Evolutionary conservation across 192 early-diverging fungal genomes (phyloP).

Genomic region (Coemansia sp.): DNA sequence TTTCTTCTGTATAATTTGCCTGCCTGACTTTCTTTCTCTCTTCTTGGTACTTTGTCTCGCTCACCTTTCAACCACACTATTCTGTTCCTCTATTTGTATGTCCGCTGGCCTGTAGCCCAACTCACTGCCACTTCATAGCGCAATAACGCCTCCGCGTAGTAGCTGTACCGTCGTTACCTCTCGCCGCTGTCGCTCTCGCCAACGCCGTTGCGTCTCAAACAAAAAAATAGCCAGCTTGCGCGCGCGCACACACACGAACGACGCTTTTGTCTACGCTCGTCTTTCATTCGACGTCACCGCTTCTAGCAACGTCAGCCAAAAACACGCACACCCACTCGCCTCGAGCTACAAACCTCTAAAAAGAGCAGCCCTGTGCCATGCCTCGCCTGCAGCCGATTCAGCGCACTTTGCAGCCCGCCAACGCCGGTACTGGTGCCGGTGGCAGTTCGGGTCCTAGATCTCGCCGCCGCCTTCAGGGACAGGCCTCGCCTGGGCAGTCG

Average conservation of each 20-base stretch:
- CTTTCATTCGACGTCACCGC: neutral
- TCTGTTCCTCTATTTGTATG: conserved; percentile 1
- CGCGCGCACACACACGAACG: neutral
- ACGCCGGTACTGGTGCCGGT: neutral
- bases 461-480: conserved; percentile 13
- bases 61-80: conserved; percentile 2
- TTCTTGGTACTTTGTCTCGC: neutral
- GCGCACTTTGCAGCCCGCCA: neutral
- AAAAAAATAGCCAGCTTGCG: neutral
- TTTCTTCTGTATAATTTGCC: neutral
- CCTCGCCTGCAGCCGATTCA: conserved; percentile 22
- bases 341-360: neutral
- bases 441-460: conserved; percentile 6
- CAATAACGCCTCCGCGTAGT: neutral
- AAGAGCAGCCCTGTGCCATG: conserved; percentile 9
- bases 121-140: neutral
- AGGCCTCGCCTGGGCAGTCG: neutral
- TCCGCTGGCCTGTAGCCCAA: conserved; percentile 1
- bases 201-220: neutral
- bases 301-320: neutral
- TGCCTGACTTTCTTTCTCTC: neutral
- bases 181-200: neutral
- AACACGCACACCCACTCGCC: conserved; percentile 7
- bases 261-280: neutral
- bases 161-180: neutral